These are phyloP conservation scores for Pestalotiopsis sp. DNA, from an alignment of 2,329 filamentous ascomycete genomes.

Conservation along the genomic window DNA sequence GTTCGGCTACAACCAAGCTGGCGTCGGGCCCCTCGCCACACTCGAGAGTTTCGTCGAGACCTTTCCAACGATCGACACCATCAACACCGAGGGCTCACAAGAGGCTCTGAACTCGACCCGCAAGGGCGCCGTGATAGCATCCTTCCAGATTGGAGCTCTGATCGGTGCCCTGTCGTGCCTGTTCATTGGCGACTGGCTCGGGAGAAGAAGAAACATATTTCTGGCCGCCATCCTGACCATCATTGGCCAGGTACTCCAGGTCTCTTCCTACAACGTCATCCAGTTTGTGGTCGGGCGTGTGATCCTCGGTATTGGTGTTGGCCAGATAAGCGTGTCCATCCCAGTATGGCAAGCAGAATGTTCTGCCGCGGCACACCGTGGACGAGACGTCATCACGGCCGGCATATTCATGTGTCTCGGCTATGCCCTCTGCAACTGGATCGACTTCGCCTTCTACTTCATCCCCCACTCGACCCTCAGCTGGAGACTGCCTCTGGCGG, in stretches of 20 bases:
- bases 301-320: constrained; percentile 41
- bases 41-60: constrained; percentile 34
- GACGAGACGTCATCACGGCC: constrained; percentile 40
- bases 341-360: constrained; percentile 44
- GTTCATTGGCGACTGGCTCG: constrained; percentile 39
- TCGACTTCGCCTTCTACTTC: constrained; percentile 46
- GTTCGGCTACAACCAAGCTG: constrained; percentile 44
- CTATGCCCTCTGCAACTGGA: constrained; percentile 44
- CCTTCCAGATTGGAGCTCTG: constrained; percentile 40
- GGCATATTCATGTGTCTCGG: constrained; percentile 38
- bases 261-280: constrained; percentile 37
- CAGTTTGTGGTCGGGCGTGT: constrained; percentile 45
- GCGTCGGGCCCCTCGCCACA: constrained; percentile 38
- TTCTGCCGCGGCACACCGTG: constrained; percentile 42
- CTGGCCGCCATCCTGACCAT: constrained; percentile 39
- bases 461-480: constrained; percentile 26
- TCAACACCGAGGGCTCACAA: constrained; percentile 30
- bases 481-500: constrained; percentile 37
- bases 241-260: constrained; percentile 43
- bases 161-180: constrained; percentile 37
- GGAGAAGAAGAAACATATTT: constrained; percentile 43
- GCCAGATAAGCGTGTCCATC: constrained; percentile 40
- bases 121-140: constrained; percentile 38
- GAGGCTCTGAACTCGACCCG: constrained; percentile 35
- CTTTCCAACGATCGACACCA: constrained; percentile 41